Percentiles rank a stretch among this genome's conserved stretches.
Conservation (phyloP, 2,329 filamentous ascomycete species). For the Blastomyces parvus region DNA sequence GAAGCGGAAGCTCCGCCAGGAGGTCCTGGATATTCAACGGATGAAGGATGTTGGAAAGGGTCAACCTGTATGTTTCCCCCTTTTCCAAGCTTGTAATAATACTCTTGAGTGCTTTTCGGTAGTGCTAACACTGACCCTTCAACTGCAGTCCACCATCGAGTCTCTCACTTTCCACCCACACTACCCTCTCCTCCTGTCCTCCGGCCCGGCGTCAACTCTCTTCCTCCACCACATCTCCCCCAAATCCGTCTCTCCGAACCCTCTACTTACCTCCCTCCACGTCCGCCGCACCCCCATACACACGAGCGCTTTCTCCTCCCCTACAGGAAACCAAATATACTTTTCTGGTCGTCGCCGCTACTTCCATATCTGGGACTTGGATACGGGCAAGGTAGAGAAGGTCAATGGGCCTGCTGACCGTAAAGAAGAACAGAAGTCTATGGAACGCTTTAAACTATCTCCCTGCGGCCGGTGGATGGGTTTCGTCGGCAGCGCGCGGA, state of each 20-base stretch:
- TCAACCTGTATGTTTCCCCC: conserved; percentile 49
- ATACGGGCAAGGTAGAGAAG: conserved; percentile 72
- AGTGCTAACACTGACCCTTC: conserved; percentile 12
- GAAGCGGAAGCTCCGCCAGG: conserved; percentile 67
- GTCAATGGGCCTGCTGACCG: conserved; percentile 62
- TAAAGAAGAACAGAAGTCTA: conserved; percentile 70
- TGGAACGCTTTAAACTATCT: conserved; percentile 83
- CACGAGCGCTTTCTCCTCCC: conserved; percentile 68
- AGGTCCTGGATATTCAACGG: conserved; percentile 82
- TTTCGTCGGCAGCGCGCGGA: conserved; percentile 66
- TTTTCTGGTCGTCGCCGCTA: conserved; percentile 80
- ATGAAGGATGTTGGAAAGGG: conserved; percentile 73
- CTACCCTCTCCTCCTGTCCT: conserved; percentile 80
- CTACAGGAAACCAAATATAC: conserved; percentile 67
- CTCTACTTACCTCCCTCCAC: conserved; percentile 81
- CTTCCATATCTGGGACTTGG: conserved; percentile 90
- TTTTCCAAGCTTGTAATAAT: not conserved
- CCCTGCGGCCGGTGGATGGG: conserved; percentile 82
- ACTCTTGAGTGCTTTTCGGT: not conserved
- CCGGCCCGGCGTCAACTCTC: conserved; percentile 73
- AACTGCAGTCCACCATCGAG: conserved; percentile 56
- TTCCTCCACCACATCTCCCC: conserved; percentile 83
- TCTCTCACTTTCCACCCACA: conserved; percentile 83
- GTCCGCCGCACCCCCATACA: conserved; percentile 74
- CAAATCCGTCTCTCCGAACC: conserved; percentile 69